Percentiles rank a stretch among this genome's conserved stretches.
phyloP scores from a whole-genome alignment of 2,329 filamentous ascomycete genomes.

The Taxawa tesnikishii region DNA sequence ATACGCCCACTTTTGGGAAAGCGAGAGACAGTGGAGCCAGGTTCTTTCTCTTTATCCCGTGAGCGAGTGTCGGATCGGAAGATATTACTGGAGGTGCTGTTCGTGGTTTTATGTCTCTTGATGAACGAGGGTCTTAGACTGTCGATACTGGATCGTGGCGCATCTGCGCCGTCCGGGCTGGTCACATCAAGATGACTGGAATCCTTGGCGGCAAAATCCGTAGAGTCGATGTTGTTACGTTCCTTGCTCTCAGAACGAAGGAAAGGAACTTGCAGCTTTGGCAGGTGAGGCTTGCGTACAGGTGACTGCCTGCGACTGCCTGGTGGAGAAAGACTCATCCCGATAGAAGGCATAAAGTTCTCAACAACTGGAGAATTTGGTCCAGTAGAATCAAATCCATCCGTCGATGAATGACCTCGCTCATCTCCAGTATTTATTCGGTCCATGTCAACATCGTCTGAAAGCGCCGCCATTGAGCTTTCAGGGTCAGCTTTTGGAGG shows the following conservation, averaged over 20 bases:
- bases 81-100: constrained; percentile 30
- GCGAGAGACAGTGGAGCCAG: constrained; percentile 48
- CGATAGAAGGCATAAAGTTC: constrained; percentile 20
- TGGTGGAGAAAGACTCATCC: constrained; percentile 23
- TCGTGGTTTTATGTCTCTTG: constrained; percentile 24
- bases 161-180: constrained; percentile 20
- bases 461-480: no score
- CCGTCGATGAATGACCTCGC: not conserved
- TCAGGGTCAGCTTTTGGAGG: no score
- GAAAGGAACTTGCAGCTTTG: not conserved
- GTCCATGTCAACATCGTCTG: no score
- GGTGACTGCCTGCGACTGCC: constrained; percentile 19
- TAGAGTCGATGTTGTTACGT: constrained; percentile 15
- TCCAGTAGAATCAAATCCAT: constrained; percentile 19
- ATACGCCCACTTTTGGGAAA: constrained; percentile 70
- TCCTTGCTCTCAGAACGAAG: constrained; percentile 25
- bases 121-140: constrained; percentile 22
- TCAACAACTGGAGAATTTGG: constrained; percentile 23
- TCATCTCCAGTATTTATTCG: not conserved
- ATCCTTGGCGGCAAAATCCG: constrained; percentile 16
- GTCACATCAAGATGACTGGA: no score
- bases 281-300: constrained; percentile 26
- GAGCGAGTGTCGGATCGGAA: not conserved
- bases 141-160: constrained; percentile 18
- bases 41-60: constrained; percentile 21